Percentiles rank a stretch among this genome's conserved stretches.
phyloP scores from a whole-genome alignment of 192 early-diverging fungal species.

The Thamnidium elegans region DNA sequence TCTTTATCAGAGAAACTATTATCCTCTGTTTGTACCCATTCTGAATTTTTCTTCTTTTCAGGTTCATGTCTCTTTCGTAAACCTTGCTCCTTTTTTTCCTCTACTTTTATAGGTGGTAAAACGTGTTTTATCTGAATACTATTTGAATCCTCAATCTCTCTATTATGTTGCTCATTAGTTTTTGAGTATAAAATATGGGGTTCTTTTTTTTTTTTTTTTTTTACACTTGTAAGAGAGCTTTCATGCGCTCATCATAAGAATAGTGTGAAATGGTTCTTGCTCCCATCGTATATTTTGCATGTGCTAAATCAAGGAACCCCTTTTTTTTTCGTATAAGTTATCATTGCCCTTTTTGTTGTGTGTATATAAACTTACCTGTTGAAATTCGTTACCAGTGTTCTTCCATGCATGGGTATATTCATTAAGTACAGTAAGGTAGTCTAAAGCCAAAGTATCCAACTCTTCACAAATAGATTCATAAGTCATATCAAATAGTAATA shows the following conservation, averaged over 20 bases:
- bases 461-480: conserved; percentile 19
- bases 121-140: too few relatives aligned
- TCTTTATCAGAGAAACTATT: not conserved
- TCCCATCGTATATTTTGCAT: conserved; percentile 50
- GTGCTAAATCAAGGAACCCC: conserved; percentile 41
- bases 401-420: conserved; percentile 29
- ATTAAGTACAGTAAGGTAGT: conserved; percentile 21
- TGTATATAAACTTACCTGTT: conserved; percentile 17
- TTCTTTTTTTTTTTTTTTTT: not conserved
- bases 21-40: not conserved
- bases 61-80: not conserved
- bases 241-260: conserved; percentile 46
- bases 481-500: not conserved
- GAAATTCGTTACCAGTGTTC: conserved; percentile 15
- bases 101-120: not conserved
- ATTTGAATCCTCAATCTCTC: too few relatives aligned
- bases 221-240: conserved; percentile 37
- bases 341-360: not conserved
- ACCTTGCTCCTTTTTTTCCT: not conserved
- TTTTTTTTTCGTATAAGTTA: not conserved
- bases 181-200: too few relatives aligned
- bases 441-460: conserved; percentile 18
- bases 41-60: not conserved
- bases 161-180: too few relatives aligned
- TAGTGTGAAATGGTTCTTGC: conserved; percentile 27